Conservation (phyloP, 129 eudicot species). For the Heracleum sosnowskyi region DNA sequence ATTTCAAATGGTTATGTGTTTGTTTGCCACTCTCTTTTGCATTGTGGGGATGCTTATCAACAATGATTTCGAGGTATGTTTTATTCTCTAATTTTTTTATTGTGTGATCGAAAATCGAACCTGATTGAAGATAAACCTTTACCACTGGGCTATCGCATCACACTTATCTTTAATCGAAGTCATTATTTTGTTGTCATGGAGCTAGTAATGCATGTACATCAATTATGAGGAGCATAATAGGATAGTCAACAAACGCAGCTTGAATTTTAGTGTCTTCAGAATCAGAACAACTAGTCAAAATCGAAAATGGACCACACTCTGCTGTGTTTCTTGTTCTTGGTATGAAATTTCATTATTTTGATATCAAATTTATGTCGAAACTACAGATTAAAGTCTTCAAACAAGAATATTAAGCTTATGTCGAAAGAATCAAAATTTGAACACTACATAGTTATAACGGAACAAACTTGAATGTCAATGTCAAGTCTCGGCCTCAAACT, state of each 20-base stretch:
- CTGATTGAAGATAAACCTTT: too few species aligned
- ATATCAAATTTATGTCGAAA: not conserved
- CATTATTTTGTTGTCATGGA: not conserved
- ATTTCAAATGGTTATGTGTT: constrained; percentile 34
- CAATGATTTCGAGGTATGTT: constrained; percentile 35
- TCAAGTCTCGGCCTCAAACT: not conserved
- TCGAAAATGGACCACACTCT: not conserved
- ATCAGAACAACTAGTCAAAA: not conserved
- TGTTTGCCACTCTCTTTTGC: constrained; percentile 39
- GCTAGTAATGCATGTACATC: not conserved
- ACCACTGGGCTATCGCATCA: too few species aligned
- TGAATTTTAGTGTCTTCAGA: too few species aligned
- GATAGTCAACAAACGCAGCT: not conserved
- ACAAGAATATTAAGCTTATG: too few species aligned
- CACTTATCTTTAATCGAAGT: not conserved
- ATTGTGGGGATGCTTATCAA: constrained; percentile 34
- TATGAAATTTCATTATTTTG: not conserved
- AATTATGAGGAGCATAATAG: too few species aligned
- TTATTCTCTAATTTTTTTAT: not conserved
- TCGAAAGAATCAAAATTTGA: too few species aligned
- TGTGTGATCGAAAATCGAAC: too few species aligned
- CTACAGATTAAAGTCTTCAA: too few species aligned
- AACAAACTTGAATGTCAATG: not conserved
- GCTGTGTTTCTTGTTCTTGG: not conserved
- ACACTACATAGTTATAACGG: too few species aligned